Evolutionary conservation across 768 basidiomycete genomes (phyloP), one percentile per base, ranked within the genome.

Genomic region (Boletellus ananas): DNA sequence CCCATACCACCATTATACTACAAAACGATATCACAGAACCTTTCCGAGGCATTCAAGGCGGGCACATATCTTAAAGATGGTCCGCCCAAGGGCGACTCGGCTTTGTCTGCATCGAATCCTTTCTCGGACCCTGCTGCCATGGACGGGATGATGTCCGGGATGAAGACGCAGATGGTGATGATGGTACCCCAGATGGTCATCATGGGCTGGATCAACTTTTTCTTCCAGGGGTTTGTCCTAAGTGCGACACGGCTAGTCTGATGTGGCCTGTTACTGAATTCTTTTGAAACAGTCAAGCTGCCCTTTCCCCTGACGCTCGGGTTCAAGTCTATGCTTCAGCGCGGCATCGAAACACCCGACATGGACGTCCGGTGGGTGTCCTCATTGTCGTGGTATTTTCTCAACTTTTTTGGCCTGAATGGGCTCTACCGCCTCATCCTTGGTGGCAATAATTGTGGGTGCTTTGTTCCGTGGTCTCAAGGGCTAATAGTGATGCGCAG

Each of bases 311-410:
- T 99, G 45, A 98, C 96, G 7, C 77, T 93, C 25, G 94, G 94
- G 3, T 99, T 98, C 79, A 98, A 97, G 68, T 87, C 90, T 13
- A 95, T 99, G 88, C 81, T 99, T 11, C 94, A 98, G 61, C 84
- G 94, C 43, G 95, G 94, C 21, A 89, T 98, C 42, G 87, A 93
- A 64, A 94, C 94, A 0, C 85, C 85, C 11, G 93, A 96, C 66
- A 90, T 98, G 87, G 95, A 98, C 68, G 96, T 97, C 11, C 82
- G 91, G 71, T 99, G 96, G 94, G 96, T 98, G 29, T 99, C 96
- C 18, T 96, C 96, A 11, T 76, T 98, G 47, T 94, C 92, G 16
- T 98, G 96, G 96, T 99, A 98, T 72, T 98, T 99, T 72, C 83
- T 98, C 61, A 98, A 97, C 75, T 90, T 97, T 72, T 98, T 99